Evolutionary conservation across 306 rosid genomes (phyloP), one percentile per base, ranked within the genome.

Genomic region (Datisca glomerata): DNA sequence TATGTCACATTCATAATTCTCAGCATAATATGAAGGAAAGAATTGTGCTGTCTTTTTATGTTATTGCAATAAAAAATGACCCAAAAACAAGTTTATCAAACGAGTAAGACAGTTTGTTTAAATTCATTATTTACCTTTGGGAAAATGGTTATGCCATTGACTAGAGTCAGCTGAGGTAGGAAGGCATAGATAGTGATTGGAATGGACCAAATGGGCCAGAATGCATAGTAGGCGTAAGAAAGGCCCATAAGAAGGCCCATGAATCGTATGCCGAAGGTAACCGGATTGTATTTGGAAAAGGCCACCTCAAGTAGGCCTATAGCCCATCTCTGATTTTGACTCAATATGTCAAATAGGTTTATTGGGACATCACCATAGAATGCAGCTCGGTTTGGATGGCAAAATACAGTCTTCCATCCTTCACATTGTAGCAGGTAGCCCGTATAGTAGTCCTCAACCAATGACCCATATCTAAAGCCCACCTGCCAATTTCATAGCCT

Each of bases 321-420:
- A 12, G n/a, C 6, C 60, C 70, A 71, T 14, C 73, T 16, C 18
- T 66, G 62, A 17, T 7, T 35, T 21, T 71, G 73, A 19, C 17
- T 42, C 7, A 65, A 18, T 12, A 6, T 47, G 36, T 52, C 66
- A 8, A 47, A 1, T 14, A 65, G 55, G 59, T 27, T 51, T 21
- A 61, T 56, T 2, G 73, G 78, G 10, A 51, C 35, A 37, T 52
- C 52, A 6, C 70, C 73, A 6, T 13, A 39, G 33, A 65, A 61
- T 5, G 69, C 64, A 12, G 70, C 45, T 36, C 63, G 61, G 1
- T 62, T 20, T 4, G 70, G 70, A 25, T 61, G 47, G 49, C 70
- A 66, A 2, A 71, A 44, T 16, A 47, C 24, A 7, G 49, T 1
- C 17, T 17, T 61, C 73, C 73, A 71, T 31, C 78, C 78, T 43